These are phyloP conservation scores for Cladosporium velox DNA, from an alignment of 2,329 filamentous ascomycete genomes.

Conservation along the genomic window DNA sequence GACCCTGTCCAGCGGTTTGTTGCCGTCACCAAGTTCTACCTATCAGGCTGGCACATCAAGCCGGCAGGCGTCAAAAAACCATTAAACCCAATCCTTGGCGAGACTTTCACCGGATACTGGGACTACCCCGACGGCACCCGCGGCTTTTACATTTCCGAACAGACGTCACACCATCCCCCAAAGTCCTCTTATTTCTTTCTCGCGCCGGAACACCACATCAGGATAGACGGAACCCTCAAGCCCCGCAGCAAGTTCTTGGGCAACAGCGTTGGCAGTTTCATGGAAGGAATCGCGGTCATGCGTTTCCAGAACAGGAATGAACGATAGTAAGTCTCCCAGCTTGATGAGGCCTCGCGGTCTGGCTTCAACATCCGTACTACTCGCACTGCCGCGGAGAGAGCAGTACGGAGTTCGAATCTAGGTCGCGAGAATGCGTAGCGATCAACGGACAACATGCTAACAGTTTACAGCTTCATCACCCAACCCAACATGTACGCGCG, in stretches of 20 bases:
- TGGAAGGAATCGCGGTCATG: slow-evolving; percentile 93
- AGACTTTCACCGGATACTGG: slow-evolving; percentile 95
- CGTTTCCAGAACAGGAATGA: slow-evolving; percentile 82
- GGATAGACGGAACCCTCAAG: slow-evolving; percentile 93
- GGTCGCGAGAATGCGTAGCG: background rate
- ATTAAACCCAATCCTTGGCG: slow-evolving; percentile 92
- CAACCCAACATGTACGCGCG: slow-evolving; percentile 99
- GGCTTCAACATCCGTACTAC: too few relatives aligned
- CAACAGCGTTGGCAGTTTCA: slow-evolving; percentile 95
- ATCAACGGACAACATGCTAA: slow-evolving; percentile 19
- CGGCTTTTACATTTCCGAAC: slow-evolving; percentile 95
- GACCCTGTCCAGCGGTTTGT: slow-evolving; percentile 89
- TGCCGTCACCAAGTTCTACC: slow-evolving; percentile 94
- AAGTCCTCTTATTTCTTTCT: slow-evolving; percentile 99
- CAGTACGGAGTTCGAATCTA: too few relatives aligned
- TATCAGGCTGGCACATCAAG: slow-evolving; percentile 98
- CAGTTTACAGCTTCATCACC: slow-evolving; percentile 70
- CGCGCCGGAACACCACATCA: slow-evolving; percentile 88
- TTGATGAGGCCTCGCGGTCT: too few relatives aligned
- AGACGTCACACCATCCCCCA: slow-evolving; percentile 96
- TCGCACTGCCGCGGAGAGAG: too few relatives aligned
- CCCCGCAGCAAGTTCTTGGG: slow-evolving; percentile 93
- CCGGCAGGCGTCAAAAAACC: slow-evolving; percentile 98
- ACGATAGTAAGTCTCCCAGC: slow-evolving; percentile 69
- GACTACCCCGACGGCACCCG: slow-evolving; percentile 74